Evolutionary conservation across 2,329 filamentous ascomycete genomes (phyloP), one percentile per base, ranked within the genome.

Genomic region (Trichoderma arundinaceum): DNA sequence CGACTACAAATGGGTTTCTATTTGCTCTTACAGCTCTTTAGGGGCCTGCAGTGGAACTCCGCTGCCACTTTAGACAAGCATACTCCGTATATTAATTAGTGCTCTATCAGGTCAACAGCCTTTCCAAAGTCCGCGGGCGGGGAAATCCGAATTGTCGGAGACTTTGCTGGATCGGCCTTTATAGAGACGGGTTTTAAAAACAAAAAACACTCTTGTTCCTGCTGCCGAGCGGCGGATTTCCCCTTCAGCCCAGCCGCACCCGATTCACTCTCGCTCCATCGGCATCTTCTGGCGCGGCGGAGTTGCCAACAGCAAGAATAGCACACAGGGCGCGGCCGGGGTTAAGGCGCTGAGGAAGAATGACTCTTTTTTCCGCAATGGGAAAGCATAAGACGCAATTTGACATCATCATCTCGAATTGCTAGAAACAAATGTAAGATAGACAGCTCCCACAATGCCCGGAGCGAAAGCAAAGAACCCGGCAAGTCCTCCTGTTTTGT

Each of bases 121-220:
- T 28, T 12, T 33, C 19, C 46, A 66, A 61, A 66, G 57, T 62
- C 64, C 64, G 57, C 64, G 49, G 12, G 57, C 57, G 57, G 64
- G 52, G 64, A 17, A 15, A 22, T 15, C 39, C 63, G n/a, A 52
- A 54, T 39, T 33, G 19, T 41, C 38, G 60, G 53, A 53, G 53
- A 17, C 44, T 51, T 17, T 54, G n/a, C 48, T 8, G 33, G 3
- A 19, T 22, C 17, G 22, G 32, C 19, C 32, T 46, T 19, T 22
- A 13, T 13, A 63, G 28, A 49, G 41, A n/a, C 10, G 28, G 19
- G 35, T 9, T 22, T 22, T 35, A 33, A 7, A 19, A 33, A 5
- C 4, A n/a, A 9, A 7, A 0, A 41, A 22, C 22, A 41, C 19
- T 19, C 39, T 63, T 35, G 3, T 46, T 35, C 39, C 32, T 51